These are phyloP conservation scores for Neocucurbitaria cava DNA, from an alignment of 2,329 filamentous ascomycete genomes.

Conservation along the genomic window DNA sequence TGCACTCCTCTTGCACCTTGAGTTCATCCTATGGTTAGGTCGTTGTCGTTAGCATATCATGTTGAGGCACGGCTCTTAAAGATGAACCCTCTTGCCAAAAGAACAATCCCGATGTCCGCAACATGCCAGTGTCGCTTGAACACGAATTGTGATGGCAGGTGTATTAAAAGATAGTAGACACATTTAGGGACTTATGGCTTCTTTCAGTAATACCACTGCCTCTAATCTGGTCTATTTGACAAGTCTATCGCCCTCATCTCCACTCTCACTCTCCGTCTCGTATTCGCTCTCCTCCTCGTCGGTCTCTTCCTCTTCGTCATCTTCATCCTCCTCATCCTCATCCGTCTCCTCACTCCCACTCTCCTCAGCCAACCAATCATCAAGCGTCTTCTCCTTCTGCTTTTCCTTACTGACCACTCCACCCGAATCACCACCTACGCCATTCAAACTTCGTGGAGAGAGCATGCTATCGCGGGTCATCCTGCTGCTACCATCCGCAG, in stretches of 20 bases:
- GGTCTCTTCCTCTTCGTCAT: constrained; percentile 58
- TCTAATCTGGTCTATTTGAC: constrained; percentile 30
- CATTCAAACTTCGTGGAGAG: constrained; percentile 57
- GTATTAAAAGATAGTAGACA: too few species aligned
- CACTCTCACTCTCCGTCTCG: constrained; percentile 63
- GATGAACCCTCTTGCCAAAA: too few species aligned
- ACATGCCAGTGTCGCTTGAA: neutral
- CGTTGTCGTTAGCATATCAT: too few species aligned
- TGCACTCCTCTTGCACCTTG: neutral
- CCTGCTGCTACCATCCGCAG: constrained; percentile 49
- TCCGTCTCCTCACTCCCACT: constrained; percentile 59
- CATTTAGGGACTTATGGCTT: neutral
- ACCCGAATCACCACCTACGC: constrained; percentile 45
- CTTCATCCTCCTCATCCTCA: constrained; percentile 62
- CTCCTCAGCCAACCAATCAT: constrained; percentile 82
- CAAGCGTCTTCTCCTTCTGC: constrained; percentile 76
- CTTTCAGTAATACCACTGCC: neutral
- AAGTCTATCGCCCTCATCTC: constrained; percentile 45
- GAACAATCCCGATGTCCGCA: too few species aligned
- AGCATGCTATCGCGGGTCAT: constrained; percentile 45
- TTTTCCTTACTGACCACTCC: constrained; percentile 19
- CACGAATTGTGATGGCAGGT: too few species aligned
- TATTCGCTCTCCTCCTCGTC: constrained; percentile 65
- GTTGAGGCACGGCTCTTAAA: too few species aligned
- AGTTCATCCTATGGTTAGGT: too few species aligned